Percentiles rank a stretch among this genome's conserved stretches.
Conservation (phyloP, 345 rosid genomes). For the Dovyalis caffra region DNA sequence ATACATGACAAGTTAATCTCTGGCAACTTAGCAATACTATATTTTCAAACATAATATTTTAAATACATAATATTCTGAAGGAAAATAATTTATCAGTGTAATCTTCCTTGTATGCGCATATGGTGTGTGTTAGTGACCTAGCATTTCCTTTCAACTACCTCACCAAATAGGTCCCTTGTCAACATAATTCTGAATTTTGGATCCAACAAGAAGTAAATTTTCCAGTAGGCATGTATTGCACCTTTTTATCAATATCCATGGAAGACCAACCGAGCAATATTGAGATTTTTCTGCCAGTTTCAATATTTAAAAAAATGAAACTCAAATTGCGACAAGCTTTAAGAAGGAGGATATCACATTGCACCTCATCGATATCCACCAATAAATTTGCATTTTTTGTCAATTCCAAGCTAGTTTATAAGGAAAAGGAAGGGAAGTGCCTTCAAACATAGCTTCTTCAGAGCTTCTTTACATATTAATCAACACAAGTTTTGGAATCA, state of each 20-base stretch:
- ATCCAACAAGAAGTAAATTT: neutral
- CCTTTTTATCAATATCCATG: neutral
- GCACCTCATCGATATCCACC: neutral
- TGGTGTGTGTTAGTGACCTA: neutral
- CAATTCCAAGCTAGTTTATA: neutral
- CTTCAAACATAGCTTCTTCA: neutral
- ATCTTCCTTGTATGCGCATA: too few species aligned
- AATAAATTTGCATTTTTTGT: neutral
- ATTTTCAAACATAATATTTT: neutral
- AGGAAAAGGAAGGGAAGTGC: neutral
- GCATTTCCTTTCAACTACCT: too few species aligned
- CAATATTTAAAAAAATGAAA: neutral
- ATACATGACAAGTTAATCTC: neutral
- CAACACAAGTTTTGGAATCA: neutral
- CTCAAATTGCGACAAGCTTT: neutral
- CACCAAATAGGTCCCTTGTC: neutral
- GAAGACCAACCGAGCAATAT: neutral
- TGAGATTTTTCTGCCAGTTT: neutral
- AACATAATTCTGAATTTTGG: neutral
- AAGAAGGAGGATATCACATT: neutral
- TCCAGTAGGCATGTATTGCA: neutral
- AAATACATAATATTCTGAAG: too few species aligned
- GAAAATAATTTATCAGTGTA: too few species aligned
- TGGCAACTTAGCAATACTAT: neutral
- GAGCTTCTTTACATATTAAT: neutral